Conservation (phyloP, 202 grass and related monocot genomes). For the Zizania palustris region DNA sequence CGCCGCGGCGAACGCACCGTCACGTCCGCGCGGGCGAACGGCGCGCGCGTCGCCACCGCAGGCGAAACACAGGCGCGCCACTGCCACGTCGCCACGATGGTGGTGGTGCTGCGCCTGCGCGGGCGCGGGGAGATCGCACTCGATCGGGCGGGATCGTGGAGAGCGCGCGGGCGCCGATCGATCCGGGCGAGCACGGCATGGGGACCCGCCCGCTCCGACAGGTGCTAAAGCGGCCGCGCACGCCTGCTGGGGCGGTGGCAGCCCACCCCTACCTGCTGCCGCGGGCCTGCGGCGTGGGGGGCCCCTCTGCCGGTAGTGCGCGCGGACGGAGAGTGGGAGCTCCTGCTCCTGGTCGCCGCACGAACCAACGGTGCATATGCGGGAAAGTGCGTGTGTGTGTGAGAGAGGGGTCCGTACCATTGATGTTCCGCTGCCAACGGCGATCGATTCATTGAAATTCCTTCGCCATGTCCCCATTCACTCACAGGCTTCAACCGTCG, state of each 20-base stretch:
- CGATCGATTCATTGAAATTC: conserved; percentile 36
- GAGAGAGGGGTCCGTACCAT: conserved; percentile 36
- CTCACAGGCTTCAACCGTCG: background rate
- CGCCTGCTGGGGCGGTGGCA: conserved; percentile 46
- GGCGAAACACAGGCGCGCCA: too few relatives aligned
- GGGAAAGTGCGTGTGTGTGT: background rate
- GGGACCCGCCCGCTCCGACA: conserved; percentile 44
- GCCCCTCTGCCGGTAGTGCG: conserved; percentile 36
- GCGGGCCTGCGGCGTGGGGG: background rate
- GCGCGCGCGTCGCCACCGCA: background rate
- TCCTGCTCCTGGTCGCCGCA: conserved; percentile 15
- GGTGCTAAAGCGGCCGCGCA: conserved; percentile 54
- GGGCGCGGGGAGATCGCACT: conserved; percentile 41
- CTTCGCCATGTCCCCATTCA: conserved; percentile 45
- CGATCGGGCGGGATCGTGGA: background rate
- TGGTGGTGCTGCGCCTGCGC: background rate
- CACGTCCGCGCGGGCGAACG: background rate
- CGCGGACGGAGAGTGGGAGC: conserved; percentile 33
- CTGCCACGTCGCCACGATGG: background rate
- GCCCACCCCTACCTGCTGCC: conserved; percentile 16
- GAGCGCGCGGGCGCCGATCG: background rate
- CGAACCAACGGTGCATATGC: conserved; percentile 4
- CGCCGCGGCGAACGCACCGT: background rate
- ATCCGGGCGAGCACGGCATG: background rate
- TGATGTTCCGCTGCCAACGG: conserved; percentile 27